Base-by-base conservation (phyloP, 148 eudicot genomes). In the Beta vulgaris region DNA sequence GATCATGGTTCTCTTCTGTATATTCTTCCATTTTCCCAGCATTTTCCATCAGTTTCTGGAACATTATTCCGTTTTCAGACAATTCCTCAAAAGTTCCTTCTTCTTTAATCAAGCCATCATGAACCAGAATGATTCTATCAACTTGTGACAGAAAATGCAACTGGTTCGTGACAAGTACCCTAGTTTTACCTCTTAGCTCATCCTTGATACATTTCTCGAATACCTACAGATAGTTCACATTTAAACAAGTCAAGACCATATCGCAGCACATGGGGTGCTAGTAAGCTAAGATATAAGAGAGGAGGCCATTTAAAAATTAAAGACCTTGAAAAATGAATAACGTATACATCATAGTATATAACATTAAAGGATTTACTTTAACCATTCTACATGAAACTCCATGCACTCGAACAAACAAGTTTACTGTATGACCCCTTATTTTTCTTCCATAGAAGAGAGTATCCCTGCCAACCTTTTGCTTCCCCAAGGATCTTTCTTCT, bases 11-110 rank as follows among this genome's bases (percentile, higher is more conserved):
- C 75, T 89, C 98, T 75, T 91, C 98, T 23, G 78, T 83, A 73
- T 88, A 90, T 74, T 94, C 98, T 87, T 94, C 98, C 95, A 94
- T 83, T 82, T 94, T 94, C 4, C 98, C 98, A 10, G 97, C 98
- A 84, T 90, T 93, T 88, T 93, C 97, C 98, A 93, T 93, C 79
- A 93, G 79, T 63, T 84, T 94, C 61, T 88, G 95, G 81, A 94
- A 94, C 79, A 90, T 84, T 29, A 74, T 32, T 29, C 98, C 98
- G 31, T 84, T 90, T 73, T 78, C 86, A 55, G 95, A 94, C 68
- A 94, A 84, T 74, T 90, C 89, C 71, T 94, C 97, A 84, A 80
- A 94, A 28, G 93, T 90, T 68, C 98, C 98, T 46, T 91, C 98
- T 78, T 94, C 98, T 84, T 87, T 85, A 65, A 94, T 87, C 76